A percentile compares a stretch with the other conserved stretches of the same genome.
phyloP scores from a whole-genome alignment of 257 asterid species.

The Nicotiana attenuata region DNA sequence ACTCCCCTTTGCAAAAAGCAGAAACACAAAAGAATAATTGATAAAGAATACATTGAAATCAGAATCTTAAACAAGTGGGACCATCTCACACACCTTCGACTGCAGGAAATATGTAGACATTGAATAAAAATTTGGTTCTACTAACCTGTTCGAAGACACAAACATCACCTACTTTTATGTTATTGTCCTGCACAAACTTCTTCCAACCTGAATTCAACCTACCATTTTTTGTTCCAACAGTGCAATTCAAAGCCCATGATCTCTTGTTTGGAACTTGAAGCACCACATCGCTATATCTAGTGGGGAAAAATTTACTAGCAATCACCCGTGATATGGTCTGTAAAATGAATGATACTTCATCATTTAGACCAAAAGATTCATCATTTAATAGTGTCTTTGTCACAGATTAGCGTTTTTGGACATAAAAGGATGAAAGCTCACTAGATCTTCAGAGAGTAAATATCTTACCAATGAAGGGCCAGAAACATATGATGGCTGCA shows the following conservation, averaged over 20 bases:
- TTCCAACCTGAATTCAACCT: background rate
- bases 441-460: background rate
- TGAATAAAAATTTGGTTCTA: background rate
- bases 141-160: background rate
- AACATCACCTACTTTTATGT: background rate
- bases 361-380: background rate
- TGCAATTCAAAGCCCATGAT: background rate
- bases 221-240: background rate
- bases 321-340: background rate
- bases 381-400: background rate
- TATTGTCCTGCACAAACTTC: background rate
- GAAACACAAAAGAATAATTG: background rate
- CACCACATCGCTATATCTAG: background rate
- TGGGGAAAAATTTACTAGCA: background rate
- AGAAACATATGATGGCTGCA: slow-evolving; percentile 12
- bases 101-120: background rate
- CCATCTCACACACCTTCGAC: background rate
- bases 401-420: background rate
- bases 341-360: background rate
- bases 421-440: background rate
- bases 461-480: background rate
- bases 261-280: background rate
- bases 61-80: too few relatives aligned
- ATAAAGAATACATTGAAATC: background rate
- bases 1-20: background rate